Percentiles rank a stretch among this genome's conserved stretches.
Conservation (phyloP, 2,329 filamentous ascomycete species). For the Aureobasidium uvarum region DNA sequence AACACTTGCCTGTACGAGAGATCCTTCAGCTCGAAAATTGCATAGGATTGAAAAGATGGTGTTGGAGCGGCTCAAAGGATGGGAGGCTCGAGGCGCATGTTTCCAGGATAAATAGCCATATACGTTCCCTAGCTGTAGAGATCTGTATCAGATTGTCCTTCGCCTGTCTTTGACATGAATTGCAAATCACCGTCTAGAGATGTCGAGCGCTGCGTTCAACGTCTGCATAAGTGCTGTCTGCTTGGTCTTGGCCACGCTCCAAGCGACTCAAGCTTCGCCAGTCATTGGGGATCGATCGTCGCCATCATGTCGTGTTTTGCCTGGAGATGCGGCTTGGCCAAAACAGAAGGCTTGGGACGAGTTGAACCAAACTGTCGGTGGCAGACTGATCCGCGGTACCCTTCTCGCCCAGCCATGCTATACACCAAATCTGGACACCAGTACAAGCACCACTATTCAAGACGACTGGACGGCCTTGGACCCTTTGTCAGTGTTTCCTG, state of each 20-base stretch:
- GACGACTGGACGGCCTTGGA: background rate
- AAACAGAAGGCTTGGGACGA: slow-evolving; percentile 45
- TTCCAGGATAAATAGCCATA: background rate
- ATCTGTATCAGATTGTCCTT: background rate
- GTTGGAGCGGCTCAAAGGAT: background rate
- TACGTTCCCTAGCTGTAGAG: background rate
- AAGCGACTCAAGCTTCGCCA: background rate
- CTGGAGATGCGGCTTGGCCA: slow-evolving; percentile 57
- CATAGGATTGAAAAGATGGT: background rate
- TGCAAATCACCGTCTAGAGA: background rate
- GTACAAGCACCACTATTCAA: background rate
- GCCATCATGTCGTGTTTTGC: slow-evolving; percentile 35
- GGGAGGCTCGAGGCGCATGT: background rate
- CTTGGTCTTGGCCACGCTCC: background rate
- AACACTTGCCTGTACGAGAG: background rate
- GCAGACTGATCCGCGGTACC: slow-evolving; percentile 52
- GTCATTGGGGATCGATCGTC: background rate
- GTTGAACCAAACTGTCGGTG: slow-evolving; percentile 54
- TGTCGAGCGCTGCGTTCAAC: background rate
- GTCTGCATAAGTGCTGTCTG: background rate
- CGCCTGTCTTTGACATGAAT: background rate
- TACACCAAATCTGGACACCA: background rate
- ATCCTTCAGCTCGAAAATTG: background rate
- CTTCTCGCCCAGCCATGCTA: slow-evolving; percentile 46
- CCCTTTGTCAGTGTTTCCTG: background rate